Base-by-base conservation (phyloP, 208 protist genomes). In the Acanthamoeba royreba region DNA sequence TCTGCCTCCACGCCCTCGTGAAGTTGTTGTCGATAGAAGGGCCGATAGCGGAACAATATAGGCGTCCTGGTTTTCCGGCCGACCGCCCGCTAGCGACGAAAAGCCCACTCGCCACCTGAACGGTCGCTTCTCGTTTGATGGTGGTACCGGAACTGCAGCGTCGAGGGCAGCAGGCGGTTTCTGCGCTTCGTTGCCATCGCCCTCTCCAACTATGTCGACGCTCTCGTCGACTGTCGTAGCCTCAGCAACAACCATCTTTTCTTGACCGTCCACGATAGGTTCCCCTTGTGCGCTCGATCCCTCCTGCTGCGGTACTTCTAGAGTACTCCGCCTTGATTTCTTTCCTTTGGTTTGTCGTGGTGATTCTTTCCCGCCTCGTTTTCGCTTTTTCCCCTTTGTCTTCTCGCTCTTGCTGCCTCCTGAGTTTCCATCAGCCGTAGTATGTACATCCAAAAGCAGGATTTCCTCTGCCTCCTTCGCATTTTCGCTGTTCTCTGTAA, bases 41-140 rank as follows among this genome's bases (percentile, higher is more conserved):
- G 74, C 74, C 8, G 74, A 85, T 7, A 22, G 43, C 19, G 83
- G 83, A n/a, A 90, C 83, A 38, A 90, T 90, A 35, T 45, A 90
- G 33, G 83, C 83, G 47, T 90, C 83, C 83, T 90, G 83, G 33
- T 90, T 90, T 35, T 90, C 83, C 7, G 46, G 46, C 28, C 83
- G 5, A 19, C 83, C 83, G n/a, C 83, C 83, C 38, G 46, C 66
- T 8, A 58, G 35, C 52, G 83, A 69, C 17, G 35, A 45, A 22
- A 69, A 69, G 2, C 83, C 83, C 33, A 66, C 83, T 15, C 83
- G 46, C 46, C 46, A 90, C 83, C n/a, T 38, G 33, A 90, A 90
- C 53, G 42, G 42, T 61, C 25, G 52, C 25, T 61, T 28, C 19
- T 25, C 25, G 19, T 61, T 61, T 61, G 52, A 28, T 61, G 52